Percentiles rank a stretch among this genome's conserved stretches.
Evolutionary conservation across 2,329 filamentous ascomycete species (phyloP).

Genomic region (Colletotrichum sp.): DNA sequence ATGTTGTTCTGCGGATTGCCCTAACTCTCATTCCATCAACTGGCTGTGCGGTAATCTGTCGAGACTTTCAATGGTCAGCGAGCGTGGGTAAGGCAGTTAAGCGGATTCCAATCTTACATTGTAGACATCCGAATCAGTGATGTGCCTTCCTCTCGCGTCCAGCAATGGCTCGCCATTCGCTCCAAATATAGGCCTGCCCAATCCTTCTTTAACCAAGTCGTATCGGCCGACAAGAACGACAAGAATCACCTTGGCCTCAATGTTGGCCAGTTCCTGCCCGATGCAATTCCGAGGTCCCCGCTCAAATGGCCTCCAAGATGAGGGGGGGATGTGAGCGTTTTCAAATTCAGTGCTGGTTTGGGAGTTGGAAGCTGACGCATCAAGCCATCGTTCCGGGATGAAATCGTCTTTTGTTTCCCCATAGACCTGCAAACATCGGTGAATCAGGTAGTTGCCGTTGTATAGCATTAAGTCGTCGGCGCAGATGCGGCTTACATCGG

Average conservation of each 20-base stretch:
- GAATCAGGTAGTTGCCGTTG: constrained; percentile 36
- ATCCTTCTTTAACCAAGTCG: constrained; percentile 22
- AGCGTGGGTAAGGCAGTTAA: not conserved
- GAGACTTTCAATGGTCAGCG: not conserved
- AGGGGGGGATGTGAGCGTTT: constrained; percentile 24
- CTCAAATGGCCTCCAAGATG: constrained; percentile 61
- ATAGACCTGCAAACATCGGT: constrained; percentile 37
- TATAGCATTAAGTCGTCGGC: constrained; percentile 41
- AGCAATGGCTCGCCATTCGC: constrained; percentile 7
- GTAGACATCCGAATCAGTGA: constrained; percentile 15
- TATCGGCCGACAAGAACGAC: constrained; percentile 26
- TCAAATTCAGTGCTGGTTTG: not conserved
- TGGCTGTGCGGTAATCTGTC: constrained; percentile 20
- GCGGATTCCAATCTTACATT: constrained; percentile 9
- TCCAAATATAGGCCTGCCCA: constrained; percentile 16
- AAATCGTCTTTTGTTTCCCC: constrained; percentile 39
- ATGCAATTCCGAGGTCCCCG: constrained; percentile 58
- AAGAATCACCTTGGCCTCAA: constrained; percentile 56
- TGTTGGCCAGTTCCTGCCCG: constrained; percentile 59
- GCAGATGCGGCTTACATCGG: constrained; percentile 29
- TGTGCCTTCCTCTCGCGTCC: constrained; percentile 19
- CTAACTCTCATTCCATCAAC: constrained; percentile 18
- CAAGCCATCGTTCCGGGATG: constrained; percentile 45
- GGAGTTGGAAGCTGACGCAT: not conserved
- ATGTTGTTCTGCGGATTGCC: not conserved